Percentiles rank a stretch among this genome's conserved stretches.
Evolutionary conservation across 1,284 basidiomycete genomes (phyloP).

Genomic region (Heterobasidion occidentale): DNA sequence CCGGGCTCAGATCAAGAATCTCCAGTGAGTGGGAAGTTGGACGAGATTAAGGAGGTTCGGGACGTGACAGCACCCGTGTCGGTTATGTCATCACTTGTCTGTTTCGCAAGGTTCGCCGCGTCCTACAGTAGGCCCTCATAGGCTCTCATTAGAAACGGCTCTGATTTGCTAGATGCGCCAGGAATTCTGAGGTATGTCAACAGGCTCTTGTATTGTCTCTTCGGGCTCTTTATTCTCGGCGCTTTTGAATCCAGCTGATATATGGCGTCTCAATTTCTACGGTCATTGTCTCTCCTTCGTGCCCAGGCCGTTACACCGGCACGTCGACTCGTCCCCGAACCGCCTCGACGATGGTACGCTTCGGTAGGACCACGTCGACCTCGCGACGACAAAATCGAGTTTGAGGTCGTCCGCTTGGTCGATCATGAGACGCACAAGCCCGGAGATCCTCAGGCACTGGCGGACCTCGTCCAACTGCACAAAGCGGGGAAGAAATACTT

Average conservation of each 20-base stretch:
- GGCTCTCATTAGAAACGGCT: no score
- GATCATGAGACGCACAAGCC: slow-evolving; percentile 40
- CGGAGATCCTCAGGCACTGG: slow-evolving; percentile 23
- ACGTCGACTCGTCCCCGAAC: neutral
- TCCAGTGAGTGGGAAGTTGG: neutral
- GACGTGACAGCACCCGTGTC: no score
- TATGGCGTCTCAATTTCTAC: neutral
- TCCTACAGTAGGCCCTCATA: no score
- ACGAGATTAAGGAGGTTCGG: no score
- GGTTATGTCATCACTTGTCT: no score
- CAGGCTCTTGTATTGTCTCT: neutral
- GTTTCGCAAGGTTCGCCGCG: no score
- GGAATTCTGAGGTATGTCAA: neutral
- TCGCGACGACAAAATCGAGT: slow-evolving; percentile 19
- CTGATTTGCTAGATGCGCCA: no score
- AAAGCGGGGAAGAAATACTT: slow-evolving; percentile 18
- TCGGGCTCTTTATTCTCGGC: neutral
- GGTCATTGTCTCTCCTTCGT: neutral
- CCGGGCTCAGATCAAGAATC: neutral
- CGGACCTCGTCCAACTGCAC: slow-evolving; percentile 25
- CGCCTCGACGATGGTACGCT: neutral
- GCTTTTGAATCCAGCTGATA: neutral
- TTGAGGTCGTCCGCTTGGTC: slow-evolving; percentile 36
- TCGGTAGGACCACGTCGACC: neutral
- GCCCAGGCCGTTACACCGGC: neutral